Base-by-base conservation (phyloP, 2,329 filamentous ascomycete genomes). In the Didymella arachidicola region DNA sequence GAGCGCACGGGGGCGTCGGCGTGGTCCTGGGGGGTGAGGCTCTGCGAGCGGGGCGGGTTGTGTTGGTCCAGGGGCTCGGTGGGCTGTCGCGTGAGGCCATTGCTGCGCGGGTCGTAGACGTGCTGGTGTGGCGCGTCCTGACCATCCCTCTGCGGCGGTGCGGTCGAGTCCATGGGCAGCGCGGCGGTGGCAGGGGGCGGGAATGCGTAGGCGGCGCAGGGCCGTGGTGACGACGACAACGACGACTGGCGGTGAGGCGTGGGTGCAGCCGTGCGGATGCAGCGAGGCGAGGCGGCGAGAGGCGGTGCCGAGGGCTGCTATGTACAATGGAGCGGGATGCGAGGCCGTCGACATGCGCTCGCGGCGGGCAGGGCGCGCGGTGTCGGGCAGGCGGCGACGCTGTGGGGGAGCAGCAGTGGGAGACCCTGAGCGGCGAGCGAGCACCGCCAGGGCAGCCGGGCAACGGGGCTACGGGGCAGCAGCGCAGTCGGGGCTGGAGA, bases 91-190 rank as follows among this genome's bases (percentile, higher is more conserved):
- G 66, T 32, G 52, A 75, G 69, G 60, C 72, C 72, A 53, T 74
- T 73, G 64, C 53, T 64, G 62, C 67, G 71, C 27, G 70, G 69
- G 49, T 75, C 72, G 60, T 75, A 66, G 60, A 52, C 65, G 53
- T 71, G 64, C 49, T 65, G 70, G 47, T 66, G 67, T 48, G 66
- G 65, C 47, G 63, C 55, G 51, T 64, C 73, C 46, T 72, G 70
- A 53, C 64, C 62, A 55, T 74, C 73, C 70, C 72, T 72, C 56
- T 69, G 68, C 64, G 73, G 73, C 67, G 60, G 70, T 57, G 71
- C 73, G 66, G 53, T 75, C 71, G 66, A 69, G 67, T 67, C 70
- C 71, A 76, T 76, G 65, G 49, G 27, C 45, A 41, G 47, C 39
- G 43, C 56, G 51, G n/a, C 25, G 43, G 44, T 30, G 36, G 52